Conservation (phyloP, 345 rosid genomes). For the Carallia pectinifolia region DNA sequence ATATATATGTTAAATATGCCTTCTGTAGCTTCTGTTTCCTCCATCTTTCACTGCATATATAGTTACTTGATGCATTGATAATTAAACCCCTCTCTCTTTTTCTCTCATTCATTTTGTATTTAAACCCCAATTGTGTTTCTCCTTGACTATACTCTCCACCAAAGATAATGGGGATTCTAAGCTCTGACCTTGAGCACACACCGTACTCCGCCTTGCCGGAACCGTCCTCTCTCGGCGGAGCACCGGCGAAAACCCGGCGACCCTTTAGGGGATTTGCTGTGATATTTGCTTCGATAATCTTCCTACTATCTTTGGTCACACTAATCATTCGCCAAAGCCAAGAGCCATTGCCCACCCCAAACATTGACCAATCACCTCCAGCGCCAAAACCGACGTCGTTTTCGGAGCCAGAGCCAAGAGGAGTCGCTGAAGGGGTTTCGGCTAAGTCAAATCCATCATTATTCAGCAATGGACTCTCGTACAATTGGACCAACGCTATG, state of each 20-base stretch:
- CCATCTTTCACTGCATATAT: too few species aligned
- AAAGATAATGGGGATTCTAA: slow-evolving; percentile 20
- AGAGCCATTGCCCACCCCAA: slow-evolving; percentile 1
- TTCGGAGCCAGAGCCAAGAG: slow-evolving; percentile 31
- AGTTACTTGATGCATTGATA: too few species aligned
- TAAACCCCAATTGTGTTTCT: slow-evolving; percentile 1
- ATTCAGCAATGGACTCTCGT: slow-evolving; percentile 21
- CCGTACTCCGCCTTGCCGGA: slow-evolving; percentile 45
- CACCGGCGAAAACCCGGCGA: slow-evolving; percentile 22
- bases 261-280: slow-evolving; percentile 33
- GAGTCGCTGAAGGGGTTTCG: slow-evolving; percentile 59
- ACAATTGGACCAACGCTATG: slow-evolving; percentile 83
- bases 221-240: slow-evolving; percentile 8
- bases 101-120: neutral
- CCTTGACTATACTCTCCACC: neutral
- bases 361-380: slow-evolving; percentile 4
- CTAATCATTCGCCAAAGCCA: slow-evolving; percentile 44
- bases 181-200: slow-evolving; percentile 7
- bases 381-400: slow-evolving; percentile 13
- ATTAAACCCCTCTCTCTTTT: neutral
- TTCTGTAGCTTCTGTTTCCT: too few species aligned
- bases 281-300: slow-evolving; percentile 31
- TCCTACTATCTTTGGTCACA: slow-evolving; percentile 40
- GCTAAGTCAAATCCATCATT: slow-evolving; percentile 56
- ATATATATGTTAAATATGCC: too few species aligned